These are phyloP conservation scores for Collybiopsis confluens DNA, from an alignment of 768 basidiomycete species.

Conservation along the genomic window DNA sequence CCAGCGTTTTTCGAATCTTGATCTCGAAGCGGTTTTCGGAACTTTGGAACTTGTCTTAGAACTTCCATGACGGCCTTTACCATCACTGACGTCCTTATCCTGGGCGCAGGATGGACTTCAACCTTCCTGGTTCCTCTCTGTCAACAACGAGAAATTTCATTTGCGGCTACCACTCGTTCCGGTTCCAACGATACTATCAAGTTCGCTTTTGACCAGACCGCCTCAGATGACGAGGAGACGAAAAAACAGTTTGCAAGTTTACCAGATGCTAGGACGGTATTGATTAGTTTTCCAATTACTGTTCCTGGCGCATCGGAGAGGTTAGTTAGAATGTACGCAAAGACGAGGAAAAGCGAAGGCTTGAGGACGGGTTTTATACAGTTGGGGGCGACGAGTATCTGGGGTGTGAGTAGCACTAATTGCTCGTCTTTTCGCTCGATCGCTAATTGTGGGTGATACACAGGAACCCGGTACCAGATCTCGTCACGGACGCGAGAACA, in stretches of 20 bases:
- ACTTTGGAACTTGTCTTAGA: too few species aligned
- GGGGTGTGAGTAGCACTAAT: conserved; percentile 41
- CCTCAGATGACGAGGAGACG: conserved; percentile 34
- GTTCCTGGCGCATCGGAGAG: conserved; percentile 39
- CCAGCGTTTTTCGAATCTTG: too few species aligned
- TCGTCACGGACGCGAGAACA: conserved; percentile 11
- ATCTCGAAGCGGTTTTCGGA: too few species aligned
- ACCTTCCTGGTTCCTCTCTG: conserved; percentile 57
- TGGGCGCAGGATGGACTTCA: conserved; percentile 67
- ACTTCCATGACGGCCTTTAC: too few species aligned
- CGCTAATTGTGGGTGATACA: not conserved
- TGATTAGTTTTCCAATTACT: conserved; percentile 56
- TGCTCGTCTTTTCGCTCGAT: not conserved
- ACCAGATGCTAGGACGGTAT: conserved; percentile 49
- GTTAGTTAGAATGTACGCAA: conserved; percentile 42
- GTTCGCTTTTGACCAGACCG: conserved; percentile 51
- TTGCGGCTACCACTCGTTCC: conserved; percentile 51
- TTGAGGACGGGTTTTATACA: conserved; percentile 45
- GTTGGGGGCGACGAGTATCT: conserved; percentile 58
- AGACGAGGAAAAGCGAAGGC: conserved; percentile 23
- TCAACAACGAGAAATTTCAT: conserved; percentile 30
- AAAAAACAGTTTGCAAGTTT: conserved; percentile 43
- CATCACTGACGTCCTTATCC: conserved; percentile 50
- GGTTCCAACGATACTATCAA: conserved; percentile 45
- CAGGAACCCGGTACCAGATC: not conserved